These are phyloP conservation scores for Silene noctiflora DNA, from an alignment of 179 eudicot species.

Conservation along the genomic window DNA sequence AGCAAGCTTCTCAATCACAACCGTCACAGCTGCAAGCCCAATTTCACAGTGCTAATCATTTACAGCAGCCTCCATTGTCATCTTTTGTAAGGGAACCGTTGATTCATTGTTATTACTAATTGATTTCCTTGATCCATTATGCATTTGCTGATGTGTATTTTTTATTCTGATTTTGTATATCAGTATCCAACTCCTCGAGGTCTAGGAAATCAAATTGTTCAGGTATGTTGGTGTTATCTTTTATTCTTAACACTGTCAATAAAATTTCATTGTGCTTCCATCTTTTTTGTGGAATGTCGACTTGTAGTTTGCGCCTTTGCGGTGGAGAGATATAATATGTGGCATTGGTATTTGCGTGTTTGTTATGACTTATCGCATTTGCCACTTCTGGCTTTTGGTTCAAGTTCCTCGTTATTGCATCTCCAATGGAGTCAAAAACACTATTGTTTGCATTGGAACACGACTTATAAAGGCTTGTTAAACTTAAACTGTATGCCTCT, in stretches of 20 bases:
- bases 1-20: constrained; percentile 55
- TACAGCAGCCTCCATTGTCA: constrained; percentile 51
- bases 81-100: constrained; percentile 44
- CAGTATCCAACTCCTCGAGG: constrained; percentile 67
- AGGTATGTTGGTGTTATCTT: constrained; percentile 40
- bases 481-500: no score
- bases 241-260: not conserved
- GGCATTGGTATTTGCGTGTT: no score
- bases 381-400: no score
- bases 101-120: constrained; percentile 7
- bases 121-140: not conserved
- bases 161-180: constrained; percentile 19
- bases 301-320: no score
- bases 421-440: no score
- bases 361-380: no score
- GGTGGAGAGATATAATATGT: no score
- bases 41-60: constrained; percentile 34
- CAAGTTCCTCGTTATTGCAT: no score
- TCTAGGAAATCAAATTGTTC: constrained; percentile 41
- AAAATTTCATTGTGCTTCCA: not conserved
- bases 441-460: no score
- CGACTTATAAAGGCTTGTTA: no score
- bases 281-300: no score
- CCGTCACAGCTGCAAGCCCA: constrained; percentile 34
- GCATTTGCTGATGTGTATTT: constrained; percentile 12